Base-by-base conservation (phyloP, 2,329 filamentous ascomycete species). In the Aureobasidium zeae region DNA sequence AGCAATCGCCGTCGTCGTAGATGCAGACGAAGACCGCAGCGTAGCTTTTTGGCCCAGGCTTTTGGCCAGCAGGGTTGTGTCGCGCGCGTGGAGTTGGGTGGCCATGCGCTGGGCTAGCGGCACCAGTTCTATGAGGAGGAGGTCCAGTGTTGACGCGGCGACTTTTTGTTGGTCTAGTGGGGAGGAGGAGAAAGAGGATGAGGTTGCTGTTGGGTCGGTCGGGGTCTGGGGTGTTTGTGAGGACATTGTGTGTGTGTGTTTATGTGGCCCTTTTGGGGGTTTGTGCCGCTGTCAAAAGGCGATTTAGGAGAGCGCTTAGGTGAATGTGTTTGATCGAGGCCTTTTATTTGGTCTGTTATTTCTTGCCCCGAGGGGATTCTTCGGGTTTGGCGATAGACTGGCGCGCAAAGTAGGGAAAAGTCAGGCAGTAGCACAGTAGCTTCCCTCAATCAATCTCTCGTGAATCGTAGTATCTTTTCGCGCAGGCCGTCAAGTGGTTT, bases 81-180 rank as follows among this genome's bases (percentile, higher is more conserved):
- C 63, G 41, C 64, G 60, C 21, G 66, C 67, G 47, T 79, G 76
- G 4, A 86, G 71, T 57, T 91, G 81, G 57, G 80, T 76, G 16
- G 86, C 81, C 49, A 96, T 74, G 52, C 91, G 80, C 64, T 93
- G 86, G 4, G 89, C 85, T 71, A 96, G 82, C 28, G 91, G 91
- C 12, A 98, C 91, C 44, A 98, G 77, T 69, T 98, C 91, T 60
- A 96, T 96, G 55, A 98, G 77, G 45, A 98, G 77, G 55, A 98
- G 83, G 65, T 98, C 91, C 56, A 98, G 79, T 61, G 84, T 87
- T 35, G 89, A 91, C 46, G 82, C 78, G 67, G 77, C 82, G 55
- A 95, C 46, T 51, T 58, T 59, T 20, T n/a, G n/a, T n/a, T 19
- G 37, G 41, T 59, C 55, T 6, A 4, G 22, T 6, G 22, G 22